Conservation (phyloP, 23 red algal species). For the Agarophyton chilense region DNA sequence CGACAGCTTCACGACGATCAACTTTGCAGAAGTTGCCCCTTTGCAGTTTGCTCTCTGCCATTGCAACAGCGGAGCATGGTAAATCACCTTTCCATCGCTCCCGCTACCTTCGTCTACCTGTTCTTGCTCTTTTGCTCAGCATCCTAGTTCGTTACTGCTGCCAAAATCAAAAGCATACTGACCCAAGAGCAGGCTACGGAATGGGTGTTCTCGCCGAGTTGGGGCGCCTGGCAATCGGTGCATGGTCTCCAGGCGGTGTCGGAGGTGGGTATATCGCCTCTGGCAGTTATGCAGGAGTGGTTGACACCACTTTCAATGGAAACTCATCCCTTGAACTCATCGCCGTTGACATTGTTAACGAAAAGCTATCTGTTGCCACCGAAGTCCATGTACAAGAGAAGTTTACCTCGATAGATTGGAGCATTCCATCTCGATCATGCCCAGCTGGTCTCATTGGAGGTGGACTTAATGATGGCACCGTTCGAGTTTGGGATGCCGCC, state of each 20-base stretch:
- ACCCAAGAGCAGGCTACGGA: constrained; percentile 6
- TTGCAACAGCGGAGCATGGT: background rate
- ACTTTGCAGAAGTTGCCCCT: background rate
- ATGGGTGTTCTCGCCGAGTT: constrained; percentile 88
- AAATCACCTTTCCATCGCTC: background rate
- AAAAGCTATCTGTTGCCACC: constrained; percentile 33
- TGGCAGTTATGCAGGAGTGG: constrained; percentile 44
- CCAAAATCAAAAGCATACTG: background rate
- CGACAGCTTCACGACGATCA: constrained; percentile 1
- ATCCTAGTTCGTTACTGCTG: background rate
- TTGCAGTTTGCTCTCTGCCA: background rate
- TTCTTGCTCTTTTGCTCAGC: background rate
- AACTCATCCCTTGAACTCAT: constrained; percentile 64
- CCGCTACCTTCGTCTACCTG: background rate
- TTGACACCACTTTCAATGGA: constrained; percentile 53
- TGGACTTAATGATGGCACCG: constrained; percentile 83
- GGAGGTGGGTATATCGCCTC: constrained; percentile 57
- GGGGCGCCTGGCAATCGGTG: constrained; percentile 59
- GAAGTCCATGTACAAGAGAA: constrained; percentile 35
- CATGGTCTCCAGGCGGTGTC: constrained; percentile 78
- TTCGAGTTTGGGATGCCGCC: constrained; percentile 89
- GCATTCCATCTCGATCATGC: constrained; percentile 50
- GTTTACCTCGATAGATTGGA: constrained; percentile 70
- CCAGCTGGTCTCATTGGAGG: constrained; percentile 73
- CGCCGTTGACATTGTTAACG: constrained; percentile 54